A percentile compares a stretch with the other conserved stretches of the same genome.
Conservation (phyloP, 495 filamentous ascomycete genomes). For the Chaetomium fimeti region DNA sequence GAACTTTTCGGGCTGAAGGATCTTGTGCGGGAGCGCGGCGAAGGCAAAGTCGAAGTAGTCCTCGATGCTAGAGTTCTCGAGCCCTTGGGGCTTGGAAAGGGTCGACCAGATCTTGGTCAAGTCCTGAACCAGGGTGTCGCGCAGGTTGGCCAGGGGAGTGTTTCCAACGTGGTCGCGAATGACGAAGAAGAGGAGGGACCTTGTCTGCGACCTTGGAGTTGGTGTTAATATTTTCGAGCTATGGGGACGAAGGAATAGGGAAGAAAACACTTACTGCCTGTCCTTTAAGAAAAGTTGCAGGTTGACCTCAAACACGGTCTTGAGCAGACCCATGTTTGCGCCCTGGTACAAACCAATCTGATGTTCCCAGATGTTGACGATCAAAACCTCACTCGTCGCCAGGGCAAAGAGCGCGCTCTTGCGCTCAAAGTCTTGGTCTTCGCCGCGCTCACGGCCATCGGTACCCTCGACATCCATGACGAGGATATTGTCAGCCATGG, state of each 20-base stretch:
- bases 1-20: conserved; percentile 93
- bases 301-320: conserved; percentile 99
- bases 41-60: conserved; percentile 99
- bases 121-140: conserved; percentile 86
- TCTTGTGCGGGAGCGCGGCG: conserved; percentile 91
- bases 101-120: conserved; percentile 86
- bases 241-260: not conserved
- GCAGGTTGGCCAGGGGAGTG: conserved; percentile 83
- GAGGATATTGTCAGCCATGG: conserved; percentile 94
- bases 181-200: conserved; percentile 95
- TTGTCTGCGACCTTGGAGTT: conserved; percentile 68
- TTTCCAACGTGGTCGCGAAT: conserved; percentile 93
- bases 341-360: conserved; percentile 98
- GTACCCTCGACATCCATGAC: conserved; percentile 99
- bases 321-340: conserved; percentile 96
- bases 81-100: conserved; percentile 82
- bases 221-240: conserved; percentile 9
- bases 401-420: conserved; percentile 96
- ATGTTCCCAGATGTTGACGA: conserved; percentile 99
- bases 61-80: conserved; percentile 84
- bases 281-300: conserved; percentile 94
- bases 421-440: conserved; percentile 98
- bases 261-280: conserved; percentile 63
- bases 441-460: conserved; percentile 91
- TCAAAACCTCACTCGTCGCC: conserved; percentile 95